Percentiles rank a stretch among this genome's conserved stretches.
These are phyloP conservation scores for Exidia glandulosa DNA, from an alignment of 768 basidiomycete species.

Conservation along the genomic window DNA sequence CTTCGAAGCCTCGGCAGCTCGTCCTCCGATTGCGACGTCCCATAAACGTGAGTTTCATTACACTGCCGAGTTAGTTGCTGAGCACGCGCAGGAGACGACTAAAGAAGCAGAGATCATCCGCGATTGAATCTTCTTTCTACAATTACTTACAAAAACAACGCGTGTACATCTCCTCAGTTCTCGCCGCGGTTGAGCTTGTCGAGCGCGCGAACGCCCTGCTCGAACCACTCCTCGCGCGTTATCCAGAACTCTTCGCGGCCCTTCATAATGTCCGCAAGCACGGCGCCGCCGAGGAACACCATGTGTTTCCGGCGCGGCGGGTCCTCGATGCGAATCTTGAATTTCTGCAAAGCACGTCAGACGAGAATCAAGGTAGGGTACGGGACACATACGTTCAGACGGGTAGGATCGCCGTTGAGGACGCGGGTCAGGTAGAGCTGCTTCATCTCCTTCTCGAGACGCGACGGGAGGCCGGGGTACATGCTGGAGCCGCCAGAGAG, in stretches of 20 bases:
- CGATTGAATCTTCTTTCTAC: no score
- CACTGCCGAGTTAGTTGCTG: no score
- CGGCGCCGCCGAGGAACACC: conserved; percentile 99
- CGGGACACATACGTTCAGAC: conserved; percentile 72
- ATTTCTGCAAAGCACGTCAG: conserved; percentile 91
- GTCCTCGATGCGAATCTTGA: conserved; percentile 98
- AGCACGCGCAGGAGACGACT: no score
- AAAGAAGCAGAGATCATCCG: no score
- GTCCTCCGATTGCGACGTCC: no score
- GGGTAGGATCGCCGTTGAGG: conserved; percentile 66
- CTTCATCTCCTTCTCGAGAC: not conserved
- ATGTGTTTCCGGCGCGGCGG: conserved; percentile 97
- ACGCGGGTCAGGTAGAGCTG: not conserved
- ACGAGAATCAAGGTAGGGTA: no score
- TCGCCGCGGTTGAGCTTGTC: conserved; percentile 72
- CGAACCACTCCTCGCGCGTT: conserved; percentile 87
- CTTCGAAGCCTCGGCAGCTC: no score
- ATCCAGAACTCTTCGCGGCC: conserved; percentile 91
- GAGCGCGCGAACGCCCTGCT: conserved; percentile 70
- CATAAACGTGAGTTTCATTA: no score
- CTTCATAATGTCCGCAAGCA: conserved; percentile 98
- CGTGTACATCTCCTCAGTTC: no score
- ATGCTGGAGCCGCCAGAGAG: not conserved
- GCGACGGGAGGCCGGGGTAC: not conserved
- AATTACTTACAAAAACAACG: no score